Evolutionary conservation across 2,329 filamentous ascomycete species (phyloP).

Genomic region (Bipolaris sorokiniana): DNA sequence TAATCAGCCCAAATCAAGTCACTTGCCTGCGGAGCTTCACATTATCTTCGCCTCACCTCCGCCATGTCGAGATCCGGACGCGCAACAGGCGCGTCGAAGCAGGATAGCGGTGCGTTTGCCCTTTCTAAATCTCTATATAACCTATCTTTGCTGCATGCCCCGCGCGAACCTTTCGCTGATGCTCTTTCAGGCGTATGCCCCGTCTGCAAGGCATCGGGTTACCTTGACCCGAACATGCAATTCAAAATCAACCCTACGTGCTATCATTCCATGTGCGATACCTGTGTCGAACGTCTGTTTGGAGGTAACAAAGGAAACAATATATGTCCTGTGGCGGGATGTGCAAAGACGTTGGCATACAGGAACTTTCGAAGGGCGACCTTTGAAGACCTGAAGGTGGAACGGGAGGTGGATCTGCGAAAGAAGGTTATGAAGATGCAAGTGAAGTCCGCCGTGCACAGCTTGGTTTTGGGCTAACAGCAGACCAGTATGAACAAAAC

Average conservation of each 20-base stretch:
- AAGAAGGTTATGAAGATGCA: constrained; percentile 71
- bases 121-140: constrained; percentile 39
- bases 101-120: constrained; percentile 49
- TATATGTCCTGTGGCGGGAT: constrained; percentile 89
- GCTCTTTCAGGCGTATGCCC: constrained; percentile 77
- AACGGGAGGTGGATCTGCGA: constrained; percentile 92
- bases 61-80: constrained; percentile 47
- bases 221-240: constrained; percentile 90
- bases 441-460: constrained; percentile 17
- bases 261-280: constrained; percentile 98
- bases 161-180: constrained; percentile 30
- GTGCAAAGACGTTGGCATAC: constrained; percentile 83
- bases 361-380: constrained; percentile 85
- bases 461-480: constrained; percentile 11
- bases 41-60: constrained; percentile 18
- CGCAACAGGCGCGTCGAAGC: constrained; percentile 38
- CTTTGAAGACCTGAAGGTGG: constrained; percentile 85
- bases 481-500: constrained; percentile 77
- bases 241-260: constrained; percentile 98
- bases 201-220: constrained; percentile 95
- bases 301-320: constrained; percentile 76
- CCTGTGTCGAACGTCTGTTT: constrained; percentile 93
- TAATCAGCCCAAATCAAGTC: constrained; percentile 16
- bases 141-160: constrained; percentile 37
- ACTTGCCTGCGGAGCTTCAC: background rate